Evolutionary conservation across 2,329 filamentous ascomycete species (phyloP), one percentile per base, ranked within the genome.

Genomic region (Helminthosporium solani): DNA sequence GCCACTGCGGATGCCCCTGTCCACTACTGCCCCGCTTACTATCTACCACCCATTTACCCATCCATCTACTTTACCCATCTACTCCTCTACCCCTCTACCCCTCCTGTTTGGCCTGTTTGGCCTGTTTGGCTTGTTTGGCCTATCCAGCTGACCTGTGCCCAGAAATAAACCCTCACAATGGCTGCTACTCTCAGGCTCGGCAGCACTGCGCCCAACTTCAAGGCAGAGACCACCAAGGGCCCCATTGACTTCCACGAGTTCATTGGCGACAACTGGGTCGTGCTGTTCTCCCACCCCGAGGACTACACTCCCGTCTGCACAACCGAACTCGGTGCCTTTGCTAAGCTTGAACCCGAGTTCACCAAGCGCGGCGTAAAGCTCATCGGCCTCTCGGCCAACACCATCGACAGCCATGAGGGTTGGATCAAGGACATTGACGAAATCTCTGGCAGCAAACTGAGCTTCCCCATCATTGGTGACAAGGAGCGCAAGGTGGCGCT

Each of bases 281-380:
- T 87, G 53, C 78, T 87, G 57, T 87, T 87, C 78, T 86, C 83
- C 35, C 84, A 87, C 73, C 84, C 84, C 34, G 84, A 78, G 59
- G 76, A 78, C 67, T 81, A 78, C 72, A 81, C 78, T 7, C 78
- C 78, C 39, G 78, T 81, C 53, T 81, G 81, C 75, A 84, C 81
- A 46, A 84, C 81, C 41, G 81, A 84, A 71, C 75, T 84, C 40
- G 81, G 80, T 50, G 81, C 81, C 28, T 84, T 84, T 64, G 79
- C 81, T 33, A 82, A 82, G 70, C 77, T 84, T 56, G 80, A 83
- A 72, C 79, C 79, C 15, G 80, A 84, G 68, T 84, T 84, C 73
- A 77, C 75, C 63, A 82, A 79, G 71, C 79, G 81, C 60, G 75
- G 75, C 53, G 77, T 81, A 61, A 84, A 84, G 74, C 73, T 84